These are phyloP conservation scores for Cyphellophora attinorum DNA, from an alignment of 2,329 filamentous ascomycete genomes.

Conservation along the genomic window DNA sequence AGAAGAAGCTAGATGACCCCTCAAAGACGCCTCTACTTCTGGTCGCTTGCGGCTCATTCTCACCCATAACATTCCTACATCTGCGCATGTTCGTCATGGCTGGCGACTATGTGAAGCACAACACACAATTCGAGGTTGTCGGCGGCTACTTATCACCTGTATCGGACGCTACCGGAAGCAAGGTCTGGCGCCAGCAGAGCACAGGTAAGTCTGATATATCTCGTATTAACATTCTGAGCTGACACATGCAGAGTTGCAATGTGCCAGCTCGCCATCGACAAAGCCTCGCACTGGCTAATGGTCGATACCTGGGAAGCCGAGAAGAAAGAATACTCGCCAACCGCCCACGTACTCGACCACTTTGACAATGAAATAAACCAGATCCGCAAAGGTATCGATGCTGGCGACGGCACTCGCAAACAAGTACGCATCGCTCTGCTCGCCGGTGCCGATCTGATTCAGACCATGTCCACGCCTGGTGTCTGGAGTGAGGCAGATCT, in stretches of 20 bases:
- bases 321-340: conserved; percentile 76
- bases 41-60: conserved; percentile 52
- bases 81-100: conserved; percentile 85
- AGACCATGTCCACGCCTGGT: conserved; percentile 60
- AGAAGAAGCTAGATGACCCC: conserved; percentile 36
- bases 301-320: conserved; percentile 85
- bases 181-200: conserved; percentile 62
- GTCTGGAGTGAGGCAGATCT: conserved; percentile 81
- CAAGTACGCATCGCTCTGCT: conserved; percentile 69
- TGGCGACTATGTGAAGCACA: conserved; percentile 66
- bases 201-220: conserved; percentile 40
- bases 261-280: conserved; percentile 71
- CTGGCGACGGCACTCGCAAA: conserved; percentile 55
- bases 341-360: conserved; percentile 81
- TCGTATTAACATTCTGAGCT: not conserved
- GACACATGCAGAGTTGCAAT: conserved; percentile 57
- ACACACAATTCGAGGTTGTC: conserved; percentile 71
- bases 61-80: conserved; percentile 66
- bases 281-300: conserved; percentile 71
- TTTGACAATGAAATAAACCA: conserved; percentile 85
- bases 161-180: conserved; percentile 70
- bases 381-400: conserved; percentile 63
- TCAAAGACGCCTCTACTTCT: conserved; percentile 38
- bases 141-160: conserved; percentile 80
- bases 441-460: conserved; percentile 66